Evolutionary conservation across 1,139 yeast genomes (phyloP).

Genomic region (Geotrichum carabidarum): DNA sequence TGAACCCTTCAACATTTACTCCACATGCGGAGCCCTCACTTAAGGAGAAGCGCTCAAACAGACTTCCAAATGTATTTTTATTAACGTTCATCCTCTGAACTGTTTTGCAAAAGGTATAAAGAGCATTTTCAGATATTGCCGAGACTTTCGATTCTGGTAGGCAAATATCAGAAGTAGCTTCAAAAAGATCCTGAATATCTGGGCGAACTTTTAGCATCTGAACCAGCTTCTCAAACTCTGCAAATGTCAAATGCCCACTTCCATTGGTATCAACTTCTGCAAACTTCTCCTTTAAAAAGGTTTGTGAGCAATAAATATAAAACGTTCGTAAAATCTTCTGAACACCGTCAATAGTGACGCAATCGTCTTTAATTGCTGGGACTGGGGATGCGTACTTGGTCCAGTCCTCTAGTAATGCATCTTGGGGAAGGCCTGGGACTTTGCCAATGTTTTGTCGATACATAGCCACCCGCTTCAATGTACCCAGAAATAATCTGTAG

Average conservation of each 20-base stretch:
- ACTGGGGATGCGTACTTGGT: slow-evolving; percentile 40
- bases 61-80: not conserved
- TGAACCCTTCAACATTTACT: slow-evolving; percentile 40
- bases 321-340: slow-evolving; percentile 58
- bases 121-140: slow-evolving; percentile 38
- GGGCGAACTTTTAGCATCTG: slow-evolving; percentile 47
- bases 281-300: slow-evolving; percentile 43
- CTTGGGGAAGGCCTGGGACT: slow-evolving; percentile 52
- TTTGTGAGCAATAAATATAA: slow-evolving; percentile 58
- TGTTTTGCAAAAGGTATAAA: slow-evolving; percentile 45
- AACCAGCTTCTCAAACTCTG: slow-evolving; percentile 70
- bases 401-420: slow-evolving; percentile 55
- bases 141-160: slow-evolving; percentile 17
- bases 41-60: slow-evolving; percentile 15
- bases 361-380: slow-evolving; percentile 40
- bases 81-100: slow-evolving; percentile 41
- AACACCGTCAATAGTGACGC: slow-evolving; percentile 62
- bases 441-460: slow-evolving; percentile 51
- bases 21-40: slow-evolving; percentile 10
- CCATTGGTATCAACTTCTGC: slow-evolving; percentile 21
- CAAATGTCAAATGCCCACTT: slow-evolving; percentile 52
- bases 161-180: slow-evolving; percentile 22
- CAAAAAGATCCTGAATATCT: slow-evolving; percentile 47
- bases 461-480: slow-evolving; percentile 45
- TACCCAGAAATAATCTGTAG: slow-evolving; percentile 49